Evolutionary conservation across 129 eudicot genomes (phyloP), one percentile per base, ranked within the genome.

Genomic region (Flaveria ramosissima): DNA sequence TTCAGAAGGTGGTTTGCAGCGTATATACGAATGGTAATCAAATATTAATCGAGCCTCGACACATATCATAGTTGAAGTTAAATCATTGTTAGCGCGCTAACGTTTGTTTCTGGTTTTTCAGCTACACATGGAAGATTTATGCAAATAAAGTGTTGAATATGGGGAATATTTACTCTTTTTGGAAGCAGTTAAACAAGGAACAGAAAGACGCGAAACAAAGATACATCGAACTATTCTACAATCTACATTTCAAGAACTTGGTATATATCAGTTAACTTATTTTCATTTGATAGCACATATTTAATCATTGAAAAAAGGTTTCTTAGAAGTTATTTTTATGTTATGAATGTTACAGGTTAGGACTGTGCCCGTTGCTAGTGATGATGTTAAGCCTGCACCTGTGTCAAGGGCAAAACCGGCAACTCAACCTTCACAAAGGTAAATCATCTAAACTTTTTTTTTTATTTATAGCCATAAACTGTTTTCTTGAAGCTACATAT

Each of bases 121-220:
- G 99, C 87, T 95, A 91, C 72, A 95, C 99, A 42, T 91, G 99
- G 99, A 91, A 89, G 94, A 95, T 95, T 72, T 91, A 95, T 67
- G 99, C 99, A 42, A 95, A 88, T 67, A 95, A 91, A 82, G 90
- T 95, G 75, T 76, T 95, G 89, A 91, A 95, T 74, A 95, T 91
- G 99, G 94, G 97, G 59, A 84, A 89, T 57, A 77, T 82, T 13
- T 95, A 95, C 68, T 59, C 83, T n/a, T 95, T 91, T 42, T 95
- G 99, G 99, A 91, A 84, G 82, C 78, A 74, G 67, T 32, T 91
- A 65, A 78, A 91, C 80, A 91, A 70, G 73, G 89, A 85, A 19
- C 92, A 91, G 92, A 95, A 88, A 79, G 89, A 82, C 62, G 96
- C 96, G 6, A 94, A 91, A 83, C 90, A 88, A 69, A 94, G 96